Base-by-base conservation (phyloP, 2,329 filamentous ascomycete species). In the Sporothrix inflata region DNA sequence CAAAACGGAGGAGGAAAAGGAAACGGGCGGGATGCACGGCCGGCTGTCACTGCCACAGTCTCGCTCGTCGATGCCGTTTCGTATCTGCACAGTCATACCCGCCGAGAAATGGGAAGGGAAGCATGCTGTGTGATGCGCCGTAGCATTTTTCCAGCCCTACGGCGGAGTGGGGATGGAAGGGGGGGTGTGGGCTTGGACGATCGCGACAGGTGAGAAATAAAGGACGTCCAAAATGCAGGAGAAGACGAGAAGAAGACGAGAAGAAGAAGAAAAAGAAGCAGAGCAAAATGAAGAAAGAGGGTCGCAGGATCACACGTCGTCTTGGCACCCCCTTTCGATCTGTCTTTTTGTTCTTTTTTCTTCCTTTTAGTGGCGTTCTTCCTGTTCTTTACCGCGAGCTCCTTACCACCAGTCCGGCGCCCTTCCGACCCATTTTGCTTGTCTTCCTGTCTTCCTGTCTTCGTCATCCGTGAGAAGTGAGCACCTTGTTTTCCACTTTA, bases 1-100 rank as follows among this genome's bases (percentile, higher is more conserved):
- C 1, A 9, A 42, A 42, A 63, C 12, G 19, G 12, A 47, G 38
- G 19, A 21, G 2, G n/a, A n/a, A 38, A 9, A 12, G 16, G 1
- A 8, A 65, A 49, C 14, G 7, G 60, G 27, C 63, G 63, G 24
- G 63, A 30, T 34, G 63, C 42, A 53, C 11, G 45, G 4, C 45
- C 27, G 19, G 27, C 45, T 27, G 27, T 38, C 65, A 53, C 65
- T 51, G 65, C 65, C 65, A 38, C 65, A 67, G 19, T 67, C 24
- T 49, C 4, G 34, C 24, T 67, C 42, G 42, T 34, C 42, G 5
- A 30, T 34, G 63, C 63, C 42, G 42, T 49, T 49, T 67, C 63
- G 63, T 67, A 67, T 67, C 63, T 67, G 63, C 42, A 67, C 61
- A 65, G 40, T 51, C 63, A 67, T 67, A 16, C 7, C 21, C 61